Percentiles rank a stretch among this genome's conserved stretches.
Evolutionary conservation across 257 asterid genomes (phyloP).

Genomic region (Solanum megistacrolobum): DNA sequence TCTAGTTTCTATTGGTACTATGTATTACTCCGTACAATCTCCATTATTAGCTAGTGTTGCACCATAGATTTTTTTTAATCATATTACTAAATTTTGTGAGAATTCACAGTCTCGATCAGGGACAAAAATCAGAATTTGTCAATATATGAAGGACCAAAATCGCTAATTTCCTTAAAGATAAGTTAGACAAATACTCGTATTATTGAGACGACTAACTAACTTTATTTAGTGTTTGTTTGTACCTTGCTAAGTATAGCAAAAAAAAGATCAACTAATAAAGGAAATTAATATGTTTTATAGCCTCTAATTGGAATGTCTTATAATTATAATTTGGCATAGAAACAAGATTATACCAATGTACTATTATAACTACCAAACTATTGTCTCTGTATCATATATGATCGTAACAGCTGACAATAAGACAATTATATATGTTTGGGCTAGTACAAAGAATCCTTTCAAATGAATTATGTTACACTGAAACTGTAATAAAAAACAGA

Average conservation of each 20-base stretch:
- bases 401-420: neutral
- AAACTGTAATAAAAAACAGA: neutral
- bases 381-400: neutral
- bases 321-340: neutral
- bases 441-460: neutral
- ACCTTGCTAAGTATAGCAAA: neutral
- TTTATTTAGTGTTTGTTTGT: neutral
- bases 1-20: neutral
- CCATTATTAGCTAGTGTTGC: neutral
- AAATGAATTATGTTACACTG: neutral
- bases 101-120: neutral
- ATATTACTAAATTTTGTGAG: neutral
- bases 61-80: accelerated
- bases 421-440: neutral
- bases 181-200: neutral
- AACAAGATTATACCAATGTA: neutral
- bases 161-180: neutral
- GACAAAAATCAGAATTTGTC: neutral
- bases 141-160: neutral
- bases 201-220: neutral
- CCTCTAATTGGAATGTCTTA: neutral
- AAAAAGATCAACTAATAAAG: neutral
- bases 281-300: neutral
- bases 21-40: neutral
- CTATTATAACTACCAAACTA: neutral